Evolutionary conservation across 2,329 filamentous ascomycete species (phyloP), one percentile per base, ranked within the genome.

Genomic region (Spiromastix sp.): DNA sequence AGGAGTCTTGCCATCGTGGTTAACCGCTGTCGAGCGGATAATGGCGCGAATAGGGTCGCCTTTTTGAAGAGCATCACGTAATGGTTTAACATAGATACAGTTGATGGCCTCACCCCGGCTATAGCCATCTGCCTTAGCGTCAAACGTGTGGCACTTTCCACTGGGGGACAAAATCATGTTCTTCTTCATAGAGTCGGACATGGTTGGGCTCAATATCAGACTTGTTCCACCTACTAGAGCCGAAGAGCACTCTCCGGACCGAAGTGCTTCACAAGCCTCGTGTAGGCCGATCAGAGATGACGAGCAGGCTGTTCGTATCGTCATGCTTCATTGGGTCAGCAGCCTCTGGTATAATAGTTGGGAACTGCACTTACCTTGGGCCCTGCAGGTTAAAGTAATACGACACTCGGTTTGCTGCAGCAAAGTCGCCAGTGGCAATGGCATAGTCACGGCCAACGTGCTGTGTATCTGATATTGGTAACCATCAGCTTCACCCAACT

Each of bases 61-160:
- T 19, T 65, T 60, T 13, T 48, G 45, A 6, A 69, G 30, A 2
- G 67, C 67, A 29, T 61, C 50, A 5, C 48, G 41, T 0, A 70
- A 38, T 0, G 51, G 55, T 41, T 70, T 70, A 7, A 71, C 34
- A 1, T 67, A 37, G 5, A 70, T 21, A 16, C 52, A 47, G 2
- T 49, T 60, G 9, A 61, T 48, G 5, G 59, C 68, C 44, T 71
- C 68, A 3, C 65, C 67, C 9, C 66, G 55, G 1, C 51, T 59
- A 39, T 70, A 71, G 1, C 68, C 68, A 34, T 61, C 55, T 1
- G 60, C 64, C 8, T 50, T 44, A 5, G 53, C 42, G 37, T 67
- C 66, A 32, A 59, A 63, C 2, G 46, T 52, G 16, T 54, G 41
- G 19, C 49, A 59, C 13, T 35, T 42, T 2, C 53, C 49, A 21